Conservation (phyloP, 345 rosid genomes). For the Brassica incana region DNA sequence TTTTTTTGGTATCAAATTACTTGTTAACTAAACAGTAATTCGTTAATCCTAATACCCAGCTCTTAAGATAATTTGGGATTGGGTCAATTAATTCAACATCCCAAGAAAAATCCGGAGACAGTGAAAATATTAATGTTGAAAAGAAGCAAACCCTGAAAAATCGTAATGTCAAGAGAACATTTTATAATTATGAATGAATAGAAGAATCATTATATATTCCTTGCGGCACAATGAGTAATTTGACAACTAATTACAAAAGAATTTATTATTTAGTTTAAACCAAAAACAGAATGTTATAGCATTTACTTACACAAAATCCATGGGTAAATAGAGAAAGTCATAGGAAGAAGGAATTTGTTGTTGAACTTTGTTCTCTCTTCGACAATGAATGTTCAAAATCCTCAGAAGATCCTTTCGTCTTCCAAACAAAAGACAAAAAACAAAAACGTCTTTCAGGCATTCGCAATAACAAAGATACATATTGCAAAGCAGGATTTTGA, state of each 20-base stretch:
- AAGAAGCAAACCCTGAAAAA: not conserved
- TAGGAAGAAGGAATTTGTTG: slow-evolving; percentile 37
- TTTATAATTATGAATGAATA: too few relatives aligned
- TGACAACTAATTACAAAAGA: not conserved
- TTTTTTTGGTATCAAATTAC: too few relatives aligned
- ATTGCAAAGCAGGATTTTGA: not conserved
- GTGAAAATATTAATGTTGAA: not conserved
- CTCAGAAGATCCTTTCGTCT: slow-evolving; percentile 44
- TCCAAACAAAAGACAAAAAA: not conserved
- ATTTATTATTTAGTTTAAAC: not conserved
- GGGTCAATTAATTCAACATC: not conserved
- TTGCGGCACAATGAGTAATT: not conserved
- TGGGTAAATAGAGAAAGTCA: slow-evolving; percentile 57
- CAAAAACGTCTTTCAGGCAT: not conserved
- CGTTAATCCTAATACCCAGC: too few relatives aligned
- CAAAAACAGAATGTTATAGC: not conserved
- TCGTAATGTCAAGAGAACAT: too few relatives aligned
- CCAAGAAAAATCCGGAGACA: not conserved
- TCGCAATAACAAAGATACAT: not conserved
- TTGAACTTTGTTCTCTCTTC: slow-evolving; percentile 18
- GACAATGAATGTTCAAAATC: slow-evolving; percentile 47
- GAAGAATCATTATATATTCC: not conserved
- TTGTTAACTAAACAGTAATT: too few relatives aligned
- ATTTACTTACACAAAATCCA: slow-evolving; percentile 54
- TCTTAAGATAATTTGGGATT: not conserved